phyloP scores from a whole-genome alignment of 148 eudicot species.

The Spergularia bocconei region DNA sequence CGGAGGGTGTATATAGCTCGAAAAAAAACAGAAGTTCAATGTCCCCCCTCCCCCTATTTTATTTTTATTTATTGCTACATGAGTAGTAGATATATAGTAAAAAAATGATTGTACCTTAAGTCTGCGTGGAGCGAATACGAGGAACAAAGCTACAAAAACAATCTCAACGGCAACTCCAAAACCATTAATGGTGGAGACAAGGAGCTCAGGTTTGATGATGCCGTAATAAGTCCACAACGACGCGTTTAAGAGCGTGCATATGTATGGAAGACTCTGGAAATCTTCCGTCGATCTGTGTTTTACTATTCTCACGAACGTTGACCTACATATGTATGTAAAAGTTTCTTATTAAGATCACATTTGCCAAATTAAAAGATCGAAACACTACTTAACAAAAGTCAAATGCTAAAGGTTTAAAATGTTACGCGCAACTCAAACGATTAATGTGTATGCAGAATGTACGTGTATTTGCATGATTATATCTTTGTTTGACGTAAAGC shows the following conservation, averaged over 20 bases:
- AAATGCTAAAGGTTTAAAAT: not conserved
- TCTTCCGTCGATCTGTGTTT: constrained; percentile 42
- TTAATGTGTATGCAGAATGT: not conserved
- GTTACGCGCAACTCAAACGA: not conserved
- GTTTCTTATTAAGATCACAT: not conserved
- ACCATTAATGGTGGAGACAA: constrained; percentile 61
- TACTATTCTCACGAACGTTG: constrained; percentile 50
- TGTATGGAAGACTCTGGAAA: constrained; percentile 60
- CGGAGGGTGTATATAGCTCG: too few relatives aligned
- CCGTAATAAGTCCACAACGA: constrained; percentile 62
- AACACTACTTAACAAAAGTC: not conserved
- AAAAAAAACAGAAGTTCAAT: too few relatives aligned
- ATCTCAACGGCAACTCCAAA: constrained; percentile 40
- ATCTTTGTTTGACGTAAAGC: too few relatives aligned
- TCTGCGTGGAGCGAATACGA: constrained; percentile 33
- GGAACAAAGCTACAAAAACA: constrained; percentile 43
- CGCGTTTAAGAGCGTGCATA: constrained; percentile 46
- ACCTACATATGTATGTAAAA: constrained; percentile 27
- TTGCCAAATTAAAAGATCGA: not conserved
- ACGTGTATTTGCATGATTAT: too few relatives aligned
- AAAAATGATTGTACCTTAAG: constrained; percentile 32
- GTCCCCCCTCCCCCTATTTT: too few relatives aligned
- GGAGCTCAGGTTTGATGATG: constrained; percentile 33
- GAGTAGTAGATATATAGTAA: too few relatives aligned
- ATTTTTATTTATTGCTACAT: too few relatives aligned